These are phyloP conservation scores for Eimeria falciformis DNA, from an alignment of 169 alveolate species.

Conservation along the genomic window DNA sequence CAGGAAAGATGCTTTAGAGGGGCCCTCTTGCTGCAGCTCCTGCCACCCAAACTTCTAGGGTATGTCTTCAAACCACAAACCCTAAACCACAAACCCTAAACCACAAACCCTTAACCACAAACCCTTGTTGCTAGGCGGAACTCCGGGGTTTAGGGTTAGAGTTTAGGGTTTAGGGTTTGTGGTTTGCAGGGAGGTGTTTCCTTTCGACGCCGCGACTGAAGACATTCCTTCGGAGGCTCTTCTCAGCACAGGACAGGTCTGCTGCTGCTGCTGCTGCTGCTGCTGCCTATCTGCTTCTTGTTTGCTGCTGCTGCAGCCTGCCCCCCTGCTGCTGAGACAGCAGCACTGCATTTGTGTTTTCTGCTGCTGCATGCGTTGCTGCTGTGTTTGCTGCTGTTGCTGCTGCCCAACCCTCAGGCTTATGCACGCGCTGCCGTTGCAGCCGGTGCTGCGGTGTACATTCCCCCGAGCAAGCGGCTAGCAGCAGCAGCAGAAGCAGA, in stretches of 20 bases:
- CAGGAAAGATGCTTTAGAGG: conserved; percentile 66
- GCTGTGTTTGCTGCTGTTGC: neutral
- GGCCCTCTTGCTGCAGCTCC: conserved; percentile 55
- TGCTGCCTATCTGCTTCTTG: too few relatives aligned
- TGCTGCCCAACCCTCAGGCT: conserved; percentile 4
- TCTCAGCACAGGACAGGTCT: neutral
- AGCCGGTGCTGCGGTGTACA: conserved; percentile 36
- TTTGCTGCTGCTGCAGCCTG: conserved; percentile 8
- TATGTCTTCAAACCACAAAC: neutral
- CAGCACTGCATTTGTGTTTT: neutral
- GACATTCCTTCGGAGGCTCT: conserved; percentile 36
- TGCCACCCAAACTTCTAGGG: conserved; percentile 41
- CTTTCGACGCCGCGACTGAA: conserved; percentile 67
- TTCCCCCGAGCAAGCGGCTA: conserved; percentile 3
- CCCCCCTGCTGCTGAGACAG: neutral
- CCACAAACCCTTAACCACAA: neutral
- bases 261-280: conserved; percentile 50
- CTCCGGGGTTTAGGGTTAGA: conserved; percentile 41
- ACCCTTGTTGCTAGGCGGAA: neutral
- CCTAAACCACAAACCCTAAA: conserved; percentile 40
- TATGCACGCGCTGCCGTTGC: conserved; percentile 48
- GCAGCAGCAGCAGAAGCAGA: conserved; percentile 49
- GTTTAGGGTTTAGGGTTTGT: conserved; percentile 20
- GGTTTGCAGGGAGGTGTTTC: conserved; percentile 50
- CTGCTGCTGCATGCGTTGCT: neutral